Base-by-base conservation (phyloP, 2,329 filamentous ascomycete genomes). In the Hypomyces rosellus region DNA sequence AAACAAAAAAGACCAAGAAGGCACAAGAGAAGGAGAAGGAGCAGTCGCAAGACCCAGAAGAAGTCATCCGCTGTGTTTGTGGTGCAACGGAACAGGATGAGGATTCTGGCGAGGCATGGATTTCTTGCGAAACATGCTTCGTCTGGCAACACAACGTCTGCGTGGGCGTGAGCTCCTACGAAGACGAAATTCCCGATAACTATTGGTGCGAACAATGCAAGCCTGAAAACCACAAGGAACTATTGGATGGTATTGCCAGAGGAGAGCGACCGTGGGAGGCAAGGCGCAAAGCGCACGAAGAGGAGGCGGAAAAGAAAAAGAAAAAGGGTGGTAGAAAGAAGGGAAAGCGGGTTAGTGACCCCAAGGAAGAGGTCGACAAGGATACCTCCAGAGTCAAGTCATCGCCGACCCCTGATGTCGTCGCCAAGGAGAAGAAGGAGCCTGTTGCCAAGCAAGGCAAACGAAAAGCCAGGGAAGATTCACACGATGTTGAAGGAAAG, bases 91-190 rank as follows among this genome's bases (percentile, higher is more conserved):
- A 88, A 59, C 86, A 90, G 58, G 87, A 91, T 53, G 88, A 92
- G 59, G 88, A 95, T 59, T 85, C 88, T 13, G 88, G 87, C 57
- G 86, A 93, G 60, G 85, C 90, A 47, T 97, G 95, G 90, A 96
- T 99, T 62, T 89, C 88, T 54, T 99, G 93, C 73, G 93, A 99
- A 68, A 82, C 81, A 43, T 99, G 93, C 69, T 83, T 82, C 45
- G 92, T 86, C 39, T 99, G 93, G 93, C 93, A 99, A 70, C 93
- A 99, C 70, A 96, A 96, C 63, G 85, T 95, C 56, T 99, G 93
- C 66, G 89, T 99, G 75, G 89, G 89, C 48, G 81, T 96, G 65
- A 83, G 79, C 61, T 82, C 85, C 43, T 89, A 88, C 59, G 81
- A 85, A 33, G 87, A 91, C 52, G 82, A 91, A 61, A 77, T 89